A percentile compares a stretch with the other conserved stretches of the same genome.
These are phyloP conservation scores for Fusarium algeriense DNA, from an alignment of 2,329 filamentous ascomycete genomes.

Conservation along the genomic window DNA sequence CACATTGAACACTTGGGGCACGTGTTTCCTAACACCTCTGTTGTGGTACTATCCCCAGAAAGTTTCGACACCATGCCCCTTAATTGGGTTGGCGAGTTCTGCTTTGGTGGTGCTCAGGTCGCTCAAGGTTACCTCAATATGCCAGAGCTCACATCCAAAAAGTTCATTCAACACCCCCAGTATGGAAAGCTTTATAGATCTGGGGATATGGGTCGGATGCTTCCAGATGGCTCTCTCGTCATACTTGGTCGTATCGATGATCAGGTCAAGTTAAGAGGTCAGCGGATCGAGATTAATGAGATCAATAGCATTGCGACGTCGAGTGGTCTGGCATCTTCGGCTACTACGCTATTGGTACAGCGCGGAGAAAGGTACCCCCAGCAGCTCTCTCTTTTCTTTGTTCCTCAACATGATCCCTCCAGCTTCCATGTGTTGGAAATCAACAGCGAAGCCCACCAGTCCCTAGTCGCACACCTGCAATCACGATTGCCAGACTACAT, in stretches of 20 bases:
- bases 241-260: conserved; percentile 81
- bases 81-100: conserved; percentile 84
- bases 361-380: conserved; percentile 55
- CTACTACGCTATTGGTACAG: conserved; percentile 70
- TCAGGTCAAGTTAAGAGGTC: conserved; percentile 85
- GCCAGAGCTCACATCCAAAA: conserved; percentile 70
- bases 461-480: conserved; percentile 67
- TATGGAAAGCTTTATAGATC: conserved; percentile 84
- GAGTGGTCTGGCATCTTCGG: conserved; percentile 67
- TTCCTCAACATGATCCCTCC: conserved; percentile 54
- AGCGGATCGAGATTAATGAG: conserved; percentile 82
- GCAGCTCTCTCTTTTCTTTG: conserved; percentile 78
- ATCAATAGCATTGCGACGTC: conserved; percentile 74
- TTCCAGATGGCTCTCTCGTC: conserved; percentile 80
- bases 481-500: conserved; percentile 78
- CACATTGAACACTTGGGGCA: conserved; percentile 81
- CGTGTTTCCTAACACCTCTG: conserved; percentile 80
- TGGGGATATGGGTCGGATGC: conserved; percentile 84
- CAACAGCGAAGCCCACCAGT: conserved; percentile 51
- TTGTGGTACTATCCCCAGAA: conserved; percentile 68
- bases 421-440: conserved; percentile 56
- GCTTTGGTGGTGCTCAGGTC: conserved; percentile 88
- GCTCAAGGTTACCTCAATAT: conserved; percentile 79
- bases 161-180: conserved; percentile 75
- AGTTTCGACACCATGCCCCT: conserved; percentile 69